A percentile compares a stretch with the other conserved stretches of the same genome.
phyloP scores from a whole-genome alignment of 78 protist species.

The Acrasis kona region DNA sequence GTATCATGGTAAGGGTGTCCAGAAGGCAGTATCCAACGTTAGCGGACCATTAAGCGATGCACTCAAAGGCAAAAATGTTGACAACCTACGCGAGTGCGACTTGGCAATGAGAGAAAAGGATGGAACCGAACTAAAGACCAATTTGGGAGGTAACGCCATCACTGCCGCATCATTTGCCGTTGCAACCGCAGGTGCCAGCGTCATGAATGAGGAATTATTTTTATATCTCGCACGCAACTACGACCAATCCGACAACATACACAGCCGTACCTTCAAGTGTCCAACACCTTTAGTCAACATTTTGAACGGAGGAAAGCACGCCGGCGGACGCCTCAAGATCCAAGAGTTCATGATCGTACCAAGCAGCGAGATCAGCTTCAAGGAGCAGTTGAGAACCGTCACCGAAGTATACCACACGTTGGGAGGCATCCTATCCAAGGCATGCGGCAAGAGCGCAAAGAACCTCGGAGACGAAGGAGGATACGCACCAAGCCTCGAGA shows the following conservation, averaged over 20 bases:
- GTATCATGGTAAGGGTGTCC: slow-evolving; percentile 96
- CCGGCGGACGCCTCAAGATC: slow-evolving; percentile 91
- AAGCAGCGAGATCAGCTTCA: slow-evolving; percentile 78
- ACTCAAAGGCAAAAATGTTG: slow-evolving; percentile 61
- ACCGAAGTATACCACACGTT: slow-evolving; percentile 94
- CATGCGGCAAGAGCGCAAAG: slow-evolving; percentile 70
- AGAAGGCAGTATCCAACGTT: slow-evolving; percentile 85
- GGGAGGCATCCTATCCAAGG: slow-evolving; percentile 64
- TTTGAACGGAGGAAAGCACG: slow-evolving; percentile 99
- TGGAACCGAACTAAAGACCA: slow-evolving; percentile 87
- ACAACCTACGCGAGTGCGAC: slow-evolving; percentile 81
- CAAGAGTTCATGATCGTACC: slow-evolving; percentile 95
- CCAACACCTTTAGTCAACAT: slow-evolving; percentile 97
- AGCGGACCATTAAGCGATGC: slow-evolving; percentile 75
- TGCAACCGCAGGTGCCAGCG: slow-evolving; percentile 92
- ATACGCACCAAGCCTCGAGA: slow-evolving; percentile 85
- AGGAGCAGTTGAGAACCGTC: slow-evolving; percentile 89
- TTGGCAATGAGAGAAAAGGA: slow-evolving; percentile 73
- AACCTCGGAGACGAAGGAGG: slow-evolving; percentile 99
- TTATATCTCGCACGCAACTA: neutral
- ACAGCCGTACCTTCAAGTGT: neutral
- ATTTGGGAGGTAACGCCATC: slow-evolving; percentile 99
- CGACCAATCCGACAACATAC: too few relatives aligned
- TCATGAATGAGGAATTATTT: slow-evolving; percentile 5
- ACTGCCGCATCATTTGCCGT: slow-evolving; percentile 94